phyloP scores from a whole-genome alignment of 768 basidiomycete species.

The Trametes sanguinea region DNA sequence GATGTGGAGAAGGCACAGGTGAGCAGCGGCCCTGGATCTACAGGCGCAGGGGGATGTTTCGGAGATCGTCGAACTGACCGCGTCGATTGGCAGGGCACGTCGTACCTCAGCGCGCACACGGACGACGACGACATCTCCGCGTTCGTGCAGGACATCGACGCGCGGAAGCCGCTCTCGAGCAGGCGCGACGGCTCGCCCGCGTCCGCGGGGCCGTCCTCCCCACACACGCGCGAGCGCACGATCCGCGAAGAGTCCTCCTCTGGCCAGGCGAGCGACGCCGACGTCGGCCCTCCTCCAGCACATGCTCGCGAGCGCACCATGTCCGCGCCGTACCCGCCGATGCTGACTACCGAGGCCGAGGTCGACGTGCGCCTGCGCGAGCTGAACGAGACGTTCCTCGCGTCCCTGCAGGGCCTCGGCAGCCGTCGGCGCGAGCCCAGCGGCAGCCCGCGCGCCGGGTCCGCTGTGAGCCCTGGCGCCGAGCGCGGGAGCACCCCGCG shows the following conservation, averaged over 20 bases:
- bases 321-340: slow-evolving; percentile 41
- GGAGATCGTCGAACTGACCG: slow-evolving; percentile 4
- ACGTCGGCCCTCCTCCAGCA: neutral
- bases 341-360: slow-evolving; percentile 66
- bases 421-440: slow-evolving; percentile 34
- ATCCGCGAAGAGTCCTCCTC: slow-evolving; percentile 3
- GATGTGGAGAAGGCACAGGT: slow-evolving; percentile 27
- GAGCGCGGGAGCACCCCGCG: neutral
- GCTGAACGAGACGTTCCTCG: slow-evolving; percentile 71
- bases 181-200: slow-evolving; percentile 21
- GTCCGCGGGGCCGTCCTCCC: neutral
- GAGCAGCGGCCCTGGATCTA: neutral
- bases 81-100: slow-evolving; percentile 36
- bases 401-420: slow-evolving; percentile 60
- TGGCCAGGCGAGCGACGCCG: slow-evolving; percentile 11
- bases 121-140: slow-evolving; percentile 80
- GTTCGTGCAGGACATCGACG: slow-evolving; percentile 78
- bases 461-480: neutral
- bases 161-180: slow-evolving; percentile 56
- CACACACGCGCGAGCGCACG: slow-evolving; percentile 12
- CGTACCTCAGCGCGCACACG: slow-evolving; percentile 49
- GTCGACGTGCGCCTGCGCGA: slow-evolving; percentile 62
- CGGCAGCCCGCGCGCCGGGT: slow-evolving; percentile 9
- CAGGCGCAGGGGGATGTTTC: too few species aligned
- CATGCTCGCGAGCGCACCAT: slow-evolving; percentile 26